phyloP scores from a whole-genome alignment of 2,329 filamentous ascomycete genomes.

The Fusarium longipes region DNA sequence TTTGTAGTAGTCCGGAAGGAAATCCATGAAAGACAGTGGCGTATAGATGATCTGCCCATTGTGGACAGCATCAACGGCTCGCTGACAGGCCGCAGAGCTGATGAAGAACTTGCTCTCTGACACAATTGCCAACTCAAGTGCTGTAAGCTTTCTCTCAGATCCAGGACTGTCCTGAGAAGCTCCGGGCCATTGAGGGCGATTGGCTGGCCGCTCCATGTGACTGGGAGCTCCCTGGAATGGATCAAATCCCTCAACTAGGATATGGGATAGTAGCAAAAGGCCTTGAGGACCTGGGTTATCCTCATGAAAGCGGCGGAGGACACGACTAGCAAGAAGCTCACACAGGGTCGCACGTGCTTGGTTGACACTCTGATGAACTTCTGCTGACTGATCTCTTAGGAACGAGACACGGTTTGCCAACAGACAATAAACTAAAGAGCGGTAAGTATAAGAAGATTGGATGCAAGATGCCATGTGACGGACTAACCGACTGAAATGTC shows the following conservation, averaged over 20 bases:
- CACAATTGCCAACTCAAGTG: conserved; percentile 77
- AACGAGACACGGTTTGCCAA: conserved; percentile 78
- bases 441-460: neutral
- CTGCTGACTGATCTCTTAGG: conserved; percentile 72
- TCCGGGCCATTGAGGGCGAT: conserved; percentile 54
- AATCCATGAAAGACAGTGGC: conserved; percentile 76
- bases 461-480: neutral
- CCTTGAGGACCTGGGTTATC: conserved; percentile 71
- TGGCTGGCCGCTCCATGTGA: conserved; percentile 64
- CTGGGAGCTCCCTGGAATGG: conserved; percentile 76
- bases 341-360: conserved; percentile 75
- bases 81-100: conserved; percentile 73
- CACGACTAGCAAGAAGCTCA: conserved; percentile 74
- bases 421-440: conserved; percentile 71
- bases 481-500: conserved; percentile 70
- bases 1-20: conserved; percentile 79
- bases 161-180: conserved; percentile 51
- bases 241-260: conserved; percentile 77
- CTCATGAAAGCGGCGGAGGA: conserved; percentile 75
- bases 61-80: conserved; percentile 77
- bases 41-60: conserved; percentile 76
- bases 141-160: conserved; percentile 69
- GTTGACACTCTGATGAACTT: conserved; percentile 76
- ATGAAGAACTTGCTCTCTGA: conserved; percentile 77
- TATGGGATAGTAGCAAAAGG: conserved; percentile 72